phyloP scores from a whole-genome alignment of 2,329 filamentous ascomycete species.

The Botrytis elliptica region DNA sequence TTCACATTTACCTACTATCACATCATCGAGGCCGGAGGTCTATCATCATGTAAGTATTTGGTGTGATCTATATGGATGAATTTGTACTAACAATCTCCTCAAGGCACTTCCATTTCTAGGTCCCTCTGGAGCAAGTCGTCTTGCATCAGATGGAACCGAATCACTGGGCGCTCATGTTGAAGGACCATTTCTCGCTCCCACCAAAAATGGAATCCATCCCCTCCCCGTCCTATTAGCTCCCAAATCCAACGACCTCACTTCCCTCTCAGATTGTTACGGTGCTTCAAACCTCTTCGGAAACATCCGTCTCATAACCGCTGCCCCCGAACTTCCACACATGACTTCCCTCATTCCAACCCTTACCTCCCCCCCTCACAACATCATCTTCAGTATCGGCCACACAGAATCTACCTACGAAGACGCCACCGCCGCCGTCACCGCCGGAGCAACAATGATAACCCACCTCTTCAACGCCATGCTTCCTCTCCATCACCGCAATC shows the following conservation, averaged over 20 bases:
- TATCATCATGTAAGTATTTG: constrained; percentile 66
- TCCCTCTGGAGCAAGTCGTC: constrained; percentile 61
- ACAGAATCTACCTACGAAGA: constrained; percentile 85
- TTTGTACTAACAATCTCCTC: neutral
- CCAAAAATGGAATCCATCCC: constrained; percentile 86
- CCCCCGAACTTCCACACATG: constrained; percentile 77
- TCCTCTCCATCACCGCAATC: constrained; percentile 85
- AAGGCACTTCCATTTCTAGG: constrained; percentile 73
- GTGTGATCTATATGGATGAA: too few relatives aligned
- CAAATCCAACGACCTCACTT: constrained; percentile 59
- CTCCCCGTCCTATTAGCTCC: constrained; percentile 58
- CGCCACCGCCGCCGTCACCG: constrained; percentile 66
- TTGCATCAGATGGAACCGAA: constrained; percentile 71
- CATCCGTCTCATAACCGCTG: constrained; percentile 81
- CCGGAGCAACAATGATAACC: constrained; percentile 84
- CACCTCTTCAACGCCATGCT: constrained; percentile 95
- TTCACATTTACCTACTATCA: constrained; percentile 81
- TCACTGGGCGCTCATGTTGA: constrained; percentile 89
- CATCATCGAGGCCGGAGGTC: constrained; percentile 75
- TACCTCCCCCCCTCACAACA: constrained; percentile 52
- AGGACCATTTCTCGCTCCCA: constrained; percentile 80
- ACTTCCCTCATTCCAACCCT: constrained; percentile 66
- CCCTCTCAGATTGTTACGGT: constrained; percentile 73
- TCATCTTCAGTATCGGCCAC: constrained; percentile 80
- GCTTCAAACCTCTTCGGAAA: constrained; percentile 57